Evolutionary conservation across 1,139 yeast genomes (phyloP).

Genomic region (Suzukiozyma palmioleophila): DNA sequence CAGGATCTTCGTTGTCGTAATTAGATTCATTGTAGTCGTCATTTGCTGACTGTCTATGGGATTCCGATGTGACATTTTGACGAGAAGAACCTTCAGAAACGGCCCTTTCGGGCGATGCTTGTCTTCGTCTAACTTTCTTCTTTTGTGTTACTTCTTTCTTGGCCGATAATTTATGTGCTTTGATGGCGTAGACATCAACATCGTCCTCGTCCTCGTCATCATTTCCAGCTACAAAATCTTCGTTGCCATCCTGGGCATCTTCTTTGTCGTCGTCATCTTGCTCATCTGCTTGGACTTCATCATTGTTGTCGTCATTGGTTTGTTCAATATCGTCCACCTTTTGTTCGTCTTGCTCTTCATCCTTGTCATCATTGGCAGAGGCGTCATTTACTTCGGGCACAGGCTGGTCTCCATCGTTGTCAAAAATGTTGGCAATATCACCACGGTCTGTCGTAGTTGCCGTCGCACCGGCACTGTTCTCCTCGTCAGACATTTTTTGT

Average conservation of each 20-base stretch:
- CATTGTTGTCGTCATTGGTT: slow-evolving; percentile 13
- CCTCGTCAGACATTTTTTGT: slow-evolving; percentile 1
- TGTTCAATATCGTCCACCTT: slow-evolving; percentile 10
- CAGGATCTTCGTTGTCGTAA: slow-evolving; percentile 38
- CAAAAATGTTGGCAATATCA: slow-evolving; percentile 11
- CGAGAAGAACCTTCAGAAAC: background rate
- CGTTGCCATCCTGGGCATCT: slow-evolving; percentile 8
- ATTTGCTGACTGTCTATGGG: slow-evolving; percentile 6
- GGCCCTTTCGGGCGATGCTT: slow-evolving; percentile 5
- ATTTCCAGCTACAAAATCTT: no score
- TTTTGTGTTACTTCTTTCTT: slow-evolving; percentile 30
- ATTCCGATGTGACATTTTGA: background rate
- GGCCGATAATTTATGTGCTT: slow-evolving; percentile 23
- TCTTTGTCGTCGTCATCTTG: slow-evolving; percentile 18
- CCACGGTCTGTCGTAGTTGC: slow-evolving; percentile 5
- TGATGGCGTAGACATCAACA: slow-evolving; percentile 27
- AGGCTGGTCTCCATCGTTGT: slow-evolving; percentile 7
- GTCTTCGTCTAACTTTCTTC: slow-evolving; percentile 33
- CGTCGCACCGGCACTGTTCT: background rate
- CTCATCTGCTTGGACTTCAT: slow-evolving; percentile 21
- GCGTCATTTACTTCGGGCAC: background rate
- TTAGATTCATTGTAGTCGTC: slow-evolving; percentile 8
- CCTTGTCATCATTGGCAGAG: slow-evolving; percentile 2
- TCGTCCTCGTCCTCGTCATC: slow-evolving; percentile 21
- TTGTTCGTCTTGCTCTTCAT: slow-evolving; percentile 9